A percentile compares a stretch with the other conserved stretches of the same genome.
These are phyloP conservation scores for Eutrema yunnanense DNA, from an alignment of 345 rosid species.

Conservation along the genomic window DNA sequence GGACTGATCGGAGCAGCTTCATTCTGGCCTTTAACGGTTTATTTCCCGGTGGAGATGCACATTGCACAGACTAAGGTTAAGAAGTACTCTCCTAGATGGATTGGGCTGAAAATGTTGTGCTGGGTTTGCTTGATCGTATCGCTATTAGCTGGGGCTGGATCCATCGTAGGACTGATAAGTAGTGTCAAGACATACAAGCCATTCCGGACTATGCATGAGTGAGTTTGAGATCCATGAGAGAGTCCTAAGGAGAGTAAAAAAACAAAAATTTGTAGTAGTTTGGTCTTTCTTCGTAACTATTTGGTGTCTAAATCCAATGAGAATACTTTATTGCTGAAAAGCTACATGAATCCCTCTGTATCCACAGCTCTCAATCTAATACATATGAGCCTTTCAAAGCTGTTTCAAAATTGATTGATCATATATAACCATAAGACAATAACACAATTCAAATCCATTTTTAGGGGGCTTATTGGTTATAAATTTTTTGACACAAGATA, in stretches of 20 bases:
- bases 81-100: conserved; percentile 66
- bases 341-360: conserved; percentile 4
- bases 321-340: conserved; percentile 4
- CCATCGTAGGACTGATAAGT: conserved; percentile 59
- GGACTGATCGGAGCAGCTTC: conserved; percentile 83
- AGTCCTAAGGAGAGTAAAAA: neutral
- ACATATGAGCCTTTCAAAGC: conserved; percentile 4
- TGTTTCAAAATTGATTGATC: conserved; percentile 15
- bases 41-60: conserved; percentile 89
- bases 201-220: conserved; percentile 39
- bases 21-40: conserved; percentile 89
- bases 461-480: too few relatives aligned
- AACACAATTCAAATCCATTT: neutral
- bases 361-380: conserved; percentile 8
- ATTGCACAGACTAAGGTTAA: conserved; percentile 47
- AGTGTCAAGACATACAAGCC: conserved; percentile 73
- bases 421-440: neutral
- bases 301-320: conserved; percentile 19
- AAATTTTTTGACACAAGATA: too few relatives aligned
- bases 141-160: conserved; percentile 65
- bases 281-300: conserved; percentile 8
- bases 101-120: conserved; percentile 55
- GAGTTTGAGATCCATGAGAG: conserved; percentile 7
- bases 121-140: conserved; percentile 63
- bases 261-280: neutral